phyloP scores from a whole-genome alignment of 176 grass and related monocot species.

The Cenchrus americanus region DNA sequence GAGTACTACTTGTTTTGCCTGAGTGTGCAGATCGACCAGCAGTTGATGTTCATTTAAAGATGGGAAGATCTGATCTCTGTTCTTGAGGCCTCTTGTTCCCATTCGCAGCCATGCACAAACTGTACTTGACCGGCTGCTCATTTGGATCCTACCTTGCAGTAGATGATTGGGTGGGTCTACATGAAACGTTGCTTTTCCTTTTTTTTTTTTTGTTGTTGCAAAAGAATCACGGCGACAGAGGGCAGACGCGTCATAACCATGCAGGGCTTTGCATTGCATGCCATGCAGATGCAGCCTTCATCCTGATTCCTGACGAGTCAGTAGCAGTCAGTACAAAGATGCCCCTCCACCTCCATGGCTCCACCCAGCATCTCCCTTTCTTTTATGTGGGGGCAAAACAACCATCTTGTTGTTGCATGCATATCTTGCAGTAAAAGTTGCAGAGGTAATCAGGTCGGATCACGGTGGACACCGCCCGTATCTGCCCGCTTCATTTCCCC shows the following conservation, averaged over 20 bases:
- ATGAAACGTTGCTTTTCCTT: neutral
- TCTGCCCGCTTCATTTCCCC: neutral
- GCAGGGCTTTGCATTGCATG: no score
- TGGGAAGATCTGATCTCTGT: neutral
- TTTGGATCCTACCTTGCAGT: constrained; percentile 33
- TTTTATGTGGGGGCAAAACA: neutral
- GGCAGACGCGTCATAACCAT: neutral
- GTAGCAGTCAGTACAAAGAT: constrained; percentile 40
- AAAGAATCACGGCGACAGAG: neutral
- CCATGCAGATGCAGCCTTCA: constrained; percentile 3
- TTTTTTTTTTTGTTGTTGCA: neutral
- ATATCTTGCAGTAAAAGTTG: neutral
- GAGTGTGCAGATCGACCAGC: neutral
- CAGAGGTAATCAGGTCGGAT: neutral
- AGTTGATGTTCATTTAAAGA: constrained; percentile 43
- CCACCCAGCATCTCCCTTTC: neutral
- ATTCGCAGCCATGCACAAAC: constrained; percentile 31
- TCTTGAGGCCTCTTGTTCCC: constrained; percentile 39
- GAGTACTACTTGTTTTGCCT: neutral
- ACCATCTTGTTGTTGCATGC: neutral
- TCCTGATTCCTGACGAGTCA: neutral
- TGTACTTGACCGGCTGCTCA: constrained; percentile 26
- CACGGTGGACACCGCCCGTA: neutral
- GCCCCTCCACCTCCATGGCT: neutral
- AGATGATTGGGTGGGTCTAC: constrained; percentile 31